Percentiles rank a stretch among this genome's conserved stretches.
These are phyloP conservation scores for Vitis rupestris DNA, from an alignment of 164 flowering plant genomes.

Conservation along the genomic window DNA sequence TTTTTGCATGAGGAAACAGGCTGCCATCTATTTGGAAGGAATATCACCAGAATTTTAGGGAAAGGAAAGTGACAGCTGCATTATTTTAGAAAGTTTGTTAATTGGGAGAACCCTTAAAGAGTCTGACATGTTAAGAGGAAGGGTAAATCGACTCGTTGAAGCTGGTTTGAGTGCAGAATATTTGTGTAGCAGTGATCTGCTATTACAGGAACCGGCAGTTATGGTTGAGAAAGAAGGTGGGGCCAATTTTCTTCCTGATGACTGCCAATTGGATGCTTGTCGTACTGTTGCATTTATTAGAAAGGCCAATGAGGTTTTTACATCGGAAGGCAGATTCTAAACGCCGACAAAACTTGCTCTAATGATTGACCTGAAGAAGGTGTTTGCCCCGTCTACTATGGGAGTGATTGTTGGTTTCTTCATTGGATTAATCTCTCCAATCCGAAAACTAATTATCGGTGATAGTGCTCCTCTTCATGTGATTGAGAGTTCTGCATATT, in stretches of 20 bases:
- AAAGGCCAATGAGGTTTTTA: slow-evolving; percentile 70
- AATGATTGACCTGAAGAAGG: too few relatives aligned
- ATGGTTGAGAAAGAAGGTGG: slow-evolving; percentile 44
- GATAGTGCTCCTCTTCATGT: slow-evolving; percentile 24
- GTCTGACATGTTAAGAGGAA: slow-evolving; percentile 27
- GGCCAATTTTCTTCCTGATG: slow-evolving; percentile 69
- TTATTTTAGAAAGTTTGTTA: slow-evolving; percentile 55
- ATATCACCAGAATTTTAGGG: too few relatives aligned
- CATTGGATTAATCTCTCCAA: slow-evolving; percentile 3
- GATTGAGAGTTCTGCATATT: slow-evolving; percentile 10
- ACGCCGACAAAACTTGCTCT: too few relatives aligned
- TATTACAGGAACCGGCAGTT: slow-evolving; percentile 55
- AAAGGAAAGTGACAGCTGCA: too few relatives aligned
- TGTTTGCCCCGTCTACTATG: too few relatives aligned
- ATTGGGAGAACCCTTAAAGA: slow-evolving; percentile 61
- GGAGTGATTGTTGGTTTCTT: slow-evolving; percentile 4
- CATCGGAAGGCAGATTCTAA: slow-evolving; percentile 55
- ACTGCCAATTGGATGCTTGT: slow-evolving; percentile 69
- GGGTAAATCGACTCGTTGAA: slow-evolving; percentile 46
- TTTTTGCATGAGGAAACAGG: too few relatives aligned
- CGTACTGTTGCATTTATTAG: slow-evolving; percentile 58
- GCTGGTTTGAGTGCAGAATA: slow-evolving; percentile 63
- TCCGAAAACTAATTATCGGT: slow-evolving; percentile 14
- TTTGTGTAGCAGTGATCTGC: slow-evolving; percentile 47
- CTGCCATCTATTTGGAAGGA: too few relatives aligned